Evolutionary conservation across 805 yeast species (phyloP).

Genomic region (Kodamaea nitidulidarum): DNA sequence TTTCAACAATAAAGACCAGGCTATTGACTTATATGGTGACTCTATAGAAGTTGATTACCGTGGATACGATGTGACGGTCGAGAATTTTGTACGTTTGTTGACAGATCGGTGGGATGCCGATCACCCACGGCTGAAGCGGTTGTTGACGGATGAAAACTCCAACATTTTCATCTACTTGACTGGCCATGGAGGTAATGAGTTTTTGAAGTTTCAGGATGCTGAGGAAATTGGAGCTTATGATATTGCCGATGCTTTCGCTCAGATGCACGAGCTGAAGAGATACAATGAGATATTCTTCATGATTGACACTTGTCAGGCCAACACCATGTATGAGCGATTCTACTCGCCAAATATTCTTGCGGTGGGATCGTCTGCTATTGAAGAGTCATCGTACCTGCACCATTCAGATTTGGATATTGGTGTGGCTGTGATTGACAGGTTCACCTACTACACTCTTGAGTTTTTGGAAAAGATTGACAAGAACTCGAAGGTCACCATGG

Average conservation of each 20-base stretch:
- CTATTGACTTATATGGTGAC: conserved; percentile 89
- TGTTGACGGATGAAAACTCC: conserved; percentile 89
- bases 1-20: conserved; percentile 89
- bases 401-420: conserved; percentile 95
- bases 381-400: conserved; percentile 90
- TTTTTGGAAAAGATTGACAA: conserved; percentile 79
- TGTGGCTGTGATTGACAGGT: conserved; percentile 95
- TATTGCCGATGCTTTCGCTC: conserved; percentile 94
- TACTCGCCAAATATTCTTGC: conserved; percentile 90
- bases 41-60: conserved; percentile 93
- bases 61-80: conserved; percentile 98
- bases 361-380: conserved; percentile 85
- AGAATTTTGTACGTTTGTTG: conserved; percentile 84
- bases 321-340: conserved; percentile 90
- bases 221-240: conserved; percentile 95
- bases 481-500: conserved; percentile 68
- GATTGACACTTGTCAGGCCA: conserved; percentile 99
- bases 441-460: conserved; percentile 87
- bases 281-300: conserved; percentile 94
- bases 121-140: conserved; percentile 87
- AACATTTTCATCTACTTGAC: conserved; percentile 93
- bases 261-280: conserved; percentile 93
- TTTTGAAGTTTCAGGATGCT: conserved; percentile 95
- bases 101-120: conserved; percentile 96
- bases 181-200: conserved; percentile 98